phyloP scores from a whole-genome alignment of 192 early-diverging fungal species.

The Lobosporangium transversale region DNA sequence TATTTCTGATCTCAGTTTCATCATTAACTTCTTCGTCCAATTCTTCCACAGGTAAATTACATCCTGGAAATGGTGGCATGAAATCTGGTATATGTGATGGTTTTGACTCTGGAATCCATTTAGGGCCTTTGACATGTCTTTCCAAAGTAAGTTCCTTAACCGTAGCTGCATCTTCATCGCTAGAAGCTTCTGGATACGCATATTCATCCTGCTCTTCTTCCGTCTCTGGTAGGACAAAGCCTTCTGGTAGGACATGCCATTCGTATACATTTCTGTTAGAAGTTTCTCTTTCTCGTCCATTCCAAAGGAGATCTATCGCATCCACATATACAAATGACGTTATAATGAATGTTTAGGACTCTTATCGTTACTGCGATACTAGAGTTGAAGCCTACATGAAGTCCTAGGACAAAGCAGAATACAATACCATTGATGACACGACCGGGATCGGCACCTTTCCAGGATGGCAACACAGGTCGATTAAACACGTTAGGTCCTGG shows the following conservation, averaged over 20 bases:
- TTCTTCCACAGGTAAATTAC: slow-evolving; percentile 7
- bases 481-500: slow-evolving; percentile 3
- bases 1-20: slow-evolving; percentile 7
- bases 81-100: slow-evolving; percentile 47
- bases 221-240: slow-evolving; percentile 32
- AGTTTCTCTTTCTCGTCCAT: slow-evolving; percentile 25
- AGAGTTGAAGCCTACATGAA: not conserved
- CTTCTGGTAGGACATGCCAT: slow-evolving; percentile 44
- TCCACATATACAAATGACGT: too few species aligned
- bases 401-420: not conserved
- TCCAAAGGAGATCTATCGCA: slow-evolving; percentile 33
- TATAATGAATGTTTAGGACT: too few species aligned
- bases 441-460: slow-evolving; percentile 61
- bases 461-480: slow-evolving; percentile 45
- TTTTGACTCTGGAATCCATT: slow-evolving; percentile 27
- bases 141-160: not conserved
- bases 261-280: slow-evolving; percentile 34
- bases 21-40: not conserved
- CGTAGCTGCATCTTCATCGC: not conserved
- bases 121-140: not conserved
- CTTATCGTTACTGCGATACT: not conserved
- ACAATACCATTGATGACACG: slow-evolving; percentile 54
- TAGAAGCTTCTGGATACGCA: slow-evolving; percentile 40
- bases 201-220: slow-evolving; percentile 49
- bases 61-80: slow-evolving; percentile 49